Evolutionary conservation across 495 filamentous ascomycete genomes (phyloP).

Genomic region (Penicillium salamii): DNA sequence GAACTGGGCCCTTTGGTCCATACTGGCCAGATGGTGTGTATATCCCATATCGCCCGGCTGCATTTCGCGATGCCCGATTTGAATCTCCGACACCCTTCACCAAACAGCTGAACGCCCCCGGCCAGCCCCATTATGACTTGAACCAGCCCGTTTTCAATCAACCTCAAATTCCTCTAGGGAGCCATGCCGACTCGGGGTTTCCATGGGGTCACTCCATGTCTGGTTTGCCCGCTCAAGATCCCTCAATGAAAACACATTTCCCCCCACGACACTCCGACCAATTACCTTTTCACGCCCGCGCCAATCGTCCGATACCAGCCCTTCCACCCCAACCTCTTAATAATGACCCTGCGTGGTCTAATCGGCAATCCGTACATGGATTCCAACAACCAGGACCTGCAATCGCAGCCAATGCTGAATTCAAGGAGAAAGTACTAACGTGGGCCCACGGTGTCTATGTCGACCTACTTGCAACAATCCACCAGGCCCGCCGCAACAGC

Average conservation of each 20-base stretch:
- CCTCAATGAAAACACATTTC: conserved; percentile 35
- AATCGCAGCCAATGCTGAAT: conserved; percentile 51
- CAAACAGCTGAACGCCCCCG: conserved; percentile 12
- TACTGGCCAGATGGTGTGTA: conserved; percentile 78
- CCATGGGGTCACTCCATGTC: conserved; percentile 34
- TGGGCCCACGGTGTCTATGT: conserved; percentile 89
- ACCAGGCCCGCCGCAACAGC: conserved; percentile 54
- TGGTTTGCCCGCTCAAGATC: conserved; percentile 24
- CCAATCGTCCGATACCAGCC: conserved; percentile 13
- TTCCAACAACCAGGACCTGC: conserved; percentile 23
- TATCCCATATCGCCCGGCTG: conserved; percentile 70
- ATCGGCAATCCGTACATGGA: conserved; percentile 12
- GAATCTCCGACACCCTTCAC: conserved; percentile 23
- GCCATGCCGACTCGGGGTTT: conserved; percentile 21
- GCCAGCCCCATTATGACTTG: conserved; percentile 26
- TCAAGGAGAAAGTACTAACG: conserved; percentile 76
- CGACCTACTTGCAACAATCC: conserved; percentile 74
- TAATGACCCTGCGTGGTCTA: conserved; percentile 27
- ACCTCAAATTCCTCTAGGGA: conserved; percentile 22
- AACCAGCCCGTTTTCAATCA: conserved; percentile 29
- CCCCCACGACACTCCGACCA: conserved; percentile 44
- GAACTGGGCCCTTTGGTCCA: conserved; percentile 67
- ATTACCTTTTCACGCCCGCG: conserved; percentile 38
- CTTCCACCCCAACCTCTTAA: conserved; percentile 11
- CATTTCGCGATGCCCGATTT: conserved; percentile 59